Conservation (phyloP, 129 eudicot species). For the Cynara cardunculus region DNA sequence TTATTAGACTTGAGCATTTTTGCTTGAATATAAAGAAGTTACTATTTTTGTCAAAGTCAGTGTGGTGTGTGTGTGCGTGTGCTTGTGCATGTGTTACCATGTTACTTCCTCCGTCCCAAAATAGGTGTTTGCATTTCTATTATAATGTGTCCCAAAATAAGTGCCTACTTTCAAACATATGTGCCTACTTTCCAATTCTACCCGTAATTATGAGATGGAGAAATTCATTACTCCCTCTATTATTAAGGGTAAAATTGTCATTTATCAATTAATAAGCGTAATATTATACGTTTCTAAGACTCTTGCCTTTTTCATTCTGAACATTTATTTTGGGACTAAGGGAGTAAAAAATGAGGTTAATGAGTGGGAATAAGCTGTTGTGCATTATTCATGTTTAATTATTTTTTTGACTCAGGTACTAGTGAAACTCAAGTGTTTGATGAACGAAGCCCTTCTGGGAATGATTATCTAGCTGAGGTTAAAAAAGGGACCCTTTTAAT, state of each 20-base stretch:
- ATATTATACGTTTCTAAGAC: not conserved
- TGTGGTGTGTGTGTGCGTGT: not conserved
- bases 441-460: conserved; percentile 94
- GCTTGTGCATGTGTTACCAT: not conserved
- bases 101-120: not conserved
- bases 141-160: not conserved
- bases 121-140: not conserved
- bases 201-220: not conserved
- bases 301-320: not conserved
- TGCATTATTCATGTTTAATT: not conserved
- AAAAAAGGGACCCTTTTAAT: not conserved
- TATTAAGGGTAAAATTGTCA: not conserved
- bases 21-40: not conserved
- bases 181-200: not conserved
- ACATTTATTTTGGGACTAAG: not conserved
- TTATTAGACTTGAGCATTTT: not conserved
- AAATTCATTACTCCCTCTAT: not conserved
- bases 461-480: conserved; percentile 91
- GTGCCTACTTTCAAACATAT: not conserved
- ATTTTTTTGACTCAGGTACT: conserved; percentile 47
- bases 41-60: not conserved
- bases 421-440: conserved; percentile 85
- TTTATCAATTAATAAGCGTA: not conserved
- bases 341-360: not conserved
- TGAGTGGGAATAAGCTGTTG: not conserved